Evolutionary conservation across 225 moss, liverwort and hornwort species (phyloP).

Genomic region (Sphagnum tenellum): DNA sequence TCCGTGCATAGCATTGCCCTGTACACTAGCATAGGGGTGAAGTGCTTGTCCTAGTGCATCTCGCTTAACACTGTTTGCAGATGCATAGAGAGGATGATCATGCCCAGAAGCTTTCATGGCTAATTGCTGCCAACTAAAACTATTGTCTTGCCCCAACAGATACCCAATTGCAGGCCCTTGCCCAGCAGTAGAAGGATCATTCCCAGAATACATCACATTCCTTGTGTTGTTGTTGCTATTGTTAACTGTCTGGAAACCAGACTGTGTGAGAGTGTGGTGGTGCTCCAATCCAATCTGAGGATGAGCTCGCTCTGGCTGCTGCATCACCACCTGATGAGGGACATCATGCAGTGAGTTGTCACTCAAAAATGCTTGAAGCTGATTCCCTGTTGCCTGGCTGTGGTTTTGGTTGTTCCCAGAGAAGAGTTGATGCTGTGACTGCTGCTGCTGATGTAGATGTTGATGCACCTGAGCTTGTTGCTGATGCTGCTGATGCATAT

Average conservation of each 20-base stretch:
- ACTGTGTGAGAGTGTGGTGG: conserved; percentile 42
- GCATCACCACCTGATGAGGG: conserved; percentile 43
- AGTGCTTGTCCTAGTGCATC: conserved; percentile 42
- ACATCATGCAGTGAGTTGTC: conserved; percentile 82
- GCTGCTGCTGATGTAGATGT: conserved; percentile 24
- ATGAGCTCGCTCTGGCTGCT: conserved; percentile 50
- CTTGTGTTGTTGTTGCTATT: conserved; percentile 19
- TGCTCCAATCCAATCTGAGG: conserved; percentile 51
- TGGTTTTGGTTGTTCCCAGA: conserved; percentile 26
- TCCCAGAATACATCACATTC: conserved; percentile 42
- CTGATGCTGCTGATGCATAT: conserved; percentile 27
- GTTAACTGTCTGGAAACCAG: conserved; percentile 40
- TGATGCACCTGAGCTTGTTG: conserved; percentile 58
- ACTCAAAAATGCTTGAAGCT: conserved; percentile 77
- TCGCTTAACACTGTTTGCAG: conserved; percentile 48
- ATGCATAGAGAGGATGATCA: conserved; percentile 59
- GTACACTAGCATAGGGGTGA: conserved; percentile 49
- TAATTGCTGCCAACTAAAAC: conserved; percentile 92
- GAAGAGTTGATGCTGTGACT: conserved; percentile 57
- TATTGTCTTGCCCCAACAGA: conserved; percentile 84
- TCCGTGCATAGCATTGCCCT: conserved; percentile 48
- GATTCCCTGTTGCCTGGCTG: conserved; percentile 61
- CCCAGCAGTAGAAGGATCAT: conserved; percentile 32
- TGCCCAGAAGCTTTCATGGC: conserved; percentile 81
- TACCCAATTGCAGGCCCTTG: conserved; percentile 85